These are phyloP conservation scores for Clavaria fumosa DNA, from an alignment of 768 basidiomycete species.

Conservation along the genomic window DNA sequence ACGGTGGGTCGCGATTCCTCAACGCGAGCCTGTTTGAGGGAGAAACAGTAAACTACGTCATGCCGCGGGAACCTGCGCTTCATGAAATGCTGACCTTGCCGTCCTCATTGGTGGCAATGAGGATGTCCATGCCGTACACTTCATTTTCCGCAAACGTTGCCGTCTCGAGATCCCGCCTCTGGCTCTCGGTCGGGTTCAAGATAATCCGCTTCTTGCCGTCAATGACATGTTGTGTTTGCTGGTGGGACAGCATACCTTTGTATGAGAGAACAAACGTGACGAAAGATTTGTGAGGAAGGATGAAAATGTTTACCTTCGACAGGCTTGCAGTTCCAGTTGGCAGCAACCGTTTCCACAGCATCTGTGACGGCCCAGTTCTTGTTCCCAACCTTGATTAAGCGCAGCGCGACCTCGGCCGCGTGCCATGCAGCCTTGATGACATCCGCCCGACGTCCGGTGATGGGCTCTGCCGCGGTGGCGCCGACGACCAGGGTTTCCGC, in stretches of 20 bases:
- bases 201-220: constrained; percentile 96
- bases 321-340: constrained; percentile 73
- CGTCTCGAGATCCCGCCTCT: constrained; percentile 76
- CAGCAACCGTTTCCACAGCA: constrained; percentile 54
- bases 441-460: constrained; percentile 78
- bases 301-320: constrained; percentile 59
- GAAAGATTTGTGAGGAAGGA: constrained; percentile 1
- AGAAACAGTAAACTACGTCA: neutral
- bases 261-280: constrained; percentile 7
- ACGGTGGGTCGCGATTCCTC: constrained; percentile 87
- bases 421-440: constrained; percentile 88
- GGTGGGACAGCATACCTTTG: constrained; percentile 86
- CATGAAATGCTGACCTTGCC: constrained; percentile 63
- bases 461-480: constrained; percentile 53
- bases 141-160: constrained; percentile 84
- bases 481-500: constrained; percentile 91
- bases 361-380: constrained; percentile 96
- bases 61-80: constrained; percentile 2
- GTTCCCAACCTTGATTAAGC: constrained; percentile 79
- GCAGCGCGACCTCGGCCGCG: constrained; percentile 86
- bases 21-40: constrained; percentile 49
- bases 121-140: constrained; percentile 88
- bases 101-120: constrained; percentile 76
- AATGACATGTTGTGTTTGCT: constrained; percentile 86
- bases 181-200: constrained; percentile 71